These are phyloP conservation scores for Mortierella sp. DNA, from an alignment of 371 early-diverging fungal genomes.

Conservation along the genomic window DNA sequence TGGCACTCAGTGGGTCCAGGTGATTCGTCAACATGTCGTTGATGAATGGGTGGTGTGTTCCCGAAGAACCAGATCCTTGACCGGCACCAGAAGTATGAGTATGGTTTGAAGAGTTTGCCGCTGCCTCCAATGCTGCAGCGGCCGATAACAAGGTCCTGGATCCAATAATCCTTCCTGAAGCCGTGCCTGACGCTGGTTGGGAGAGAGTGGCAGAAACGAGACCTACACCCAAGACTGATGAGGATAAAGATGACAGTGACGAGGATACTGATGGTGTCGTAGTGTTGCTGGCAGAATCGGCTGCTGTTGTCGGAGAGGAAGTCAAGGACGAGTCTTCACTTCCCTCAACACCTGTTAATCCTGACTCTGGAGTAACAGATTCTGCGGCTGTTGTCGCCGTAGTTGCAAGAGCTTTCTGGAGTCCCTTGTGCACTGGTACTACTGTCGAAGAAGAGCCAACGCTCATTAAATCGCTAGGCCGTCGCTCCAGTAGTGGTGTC, in stretches of 20 bases:
- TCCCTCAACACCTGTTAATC: neutral
- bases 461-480: slow-evolving; percentile 40
- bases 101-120: slow-evolving; percentile 15
- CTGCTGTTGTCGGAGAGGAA: slow-evolving; percentile 13
- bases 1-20: slow-evolving; percentile 42
- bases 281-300: slow-evolving; percentile 8
- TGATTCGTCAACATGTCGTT: slow-evolving; percentile 36
- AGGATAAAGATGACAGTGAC: slow-evolving; percentile 20
- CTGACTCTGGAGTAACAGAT: neutral
- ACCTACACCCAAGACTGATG: neutral
- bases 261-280: slow-evolving; percentile 18
- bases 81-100: neutral
- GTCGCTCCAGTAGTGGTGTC: slow-evolving; percentile 9
- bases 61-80: neutral
- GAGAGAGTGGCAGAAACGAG: slow-evolving; percentile 24
- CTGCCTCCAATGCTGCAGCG: slow-evolving; percentile 50
- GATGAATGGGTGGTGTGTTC: slow-evolving; percentile 12
- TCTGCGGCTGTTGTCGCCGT: slow-evolving; percentile 33
- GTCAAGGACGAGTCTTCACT: slow-evolving; percentile 1
- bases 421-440: slow-evolving; percentile 22
- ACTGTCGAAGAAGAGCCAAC: slow-evolving; percentile 9
- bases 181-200: slow-evolving; percentile 21
- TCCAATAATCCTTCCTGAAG: slow-evolving; percentile 31
- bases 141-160: slow-evolving; percentile 30
- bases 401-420: slow-evolving; percentile 44